Evolutionary conservation across 805 yeast species (phyloP).

Genomic region (Candida nemodendra): DNA sequence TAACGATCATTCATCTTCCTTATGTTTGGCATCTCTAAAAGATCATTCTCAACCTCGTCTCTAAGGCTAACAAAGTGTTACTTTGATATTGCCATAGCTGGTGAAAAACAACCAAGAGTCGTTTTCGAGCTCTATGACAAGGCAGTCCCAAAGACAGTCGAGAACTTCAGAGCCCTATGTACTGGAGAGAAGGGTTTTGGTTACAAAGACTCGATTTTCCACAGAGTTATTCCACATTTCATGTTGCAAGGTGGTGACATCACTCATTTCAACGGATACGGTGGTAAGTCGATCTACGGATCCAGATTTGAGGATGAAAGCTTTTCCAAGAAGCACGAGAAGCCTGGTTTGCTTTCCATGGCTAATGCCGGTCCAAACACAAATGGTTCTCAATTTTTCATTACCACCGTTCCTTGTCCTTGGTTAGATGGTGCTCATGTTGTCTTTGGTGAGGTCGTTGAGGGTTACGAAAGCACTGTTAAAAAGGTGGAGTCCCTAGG

Average conservation of each 20-base stretch:
- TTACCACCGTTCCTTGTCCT: constrained; percentile 83
- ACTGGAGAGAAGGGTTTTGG: constrained; percentile 92
- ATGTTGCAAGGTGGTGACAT: constrained; percentile 96
- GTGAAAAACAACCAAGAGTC: constrained; percentile 52
- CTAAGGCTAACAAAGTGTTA: constrained; percentile 49
- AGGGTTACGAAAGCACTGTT: constrained; percentile 80
- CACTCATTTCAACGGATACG: constrained; percentile 81
- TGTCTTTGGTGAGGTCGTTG: constrained; percentile 89
- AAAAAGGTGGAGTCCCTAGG: constrained; percentile 75
- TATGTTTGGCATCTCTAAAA: constrained; percentile 31
- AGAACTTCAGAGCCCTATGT: constrained; percentile 91
- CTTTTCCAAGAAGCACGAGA: constrained; percentile 69
- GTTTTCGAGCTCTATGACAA: constrained; percentile 86
- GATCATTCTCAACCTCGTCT: constrained; percentile 51
- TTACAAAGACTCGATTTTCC: constrained; percentile 82
- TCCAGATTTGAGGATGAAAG: constrained; percentile 76
- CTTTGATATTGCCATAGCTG: constrained; percentile 57
- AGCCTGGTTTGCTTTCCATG: constrained; percentile 85
- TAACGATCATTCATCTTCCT: no score
- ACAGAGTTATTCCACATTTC: constrained; percentile 93
- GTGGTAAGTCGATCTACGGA: constrained; percentile 87
- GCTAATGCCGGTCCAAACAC: constrained; percentile 99
- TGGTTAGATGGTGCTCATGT: constrained; percentile 95
- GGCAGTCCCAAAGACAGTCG: constrained; percentile 92
- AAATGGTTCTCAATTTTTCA: constrained; percentile 96